phyloP scores from a whole-genome alignment of 2,329 filamentous ascomycete species.

The Aureobasidium uvarum region DNA sequence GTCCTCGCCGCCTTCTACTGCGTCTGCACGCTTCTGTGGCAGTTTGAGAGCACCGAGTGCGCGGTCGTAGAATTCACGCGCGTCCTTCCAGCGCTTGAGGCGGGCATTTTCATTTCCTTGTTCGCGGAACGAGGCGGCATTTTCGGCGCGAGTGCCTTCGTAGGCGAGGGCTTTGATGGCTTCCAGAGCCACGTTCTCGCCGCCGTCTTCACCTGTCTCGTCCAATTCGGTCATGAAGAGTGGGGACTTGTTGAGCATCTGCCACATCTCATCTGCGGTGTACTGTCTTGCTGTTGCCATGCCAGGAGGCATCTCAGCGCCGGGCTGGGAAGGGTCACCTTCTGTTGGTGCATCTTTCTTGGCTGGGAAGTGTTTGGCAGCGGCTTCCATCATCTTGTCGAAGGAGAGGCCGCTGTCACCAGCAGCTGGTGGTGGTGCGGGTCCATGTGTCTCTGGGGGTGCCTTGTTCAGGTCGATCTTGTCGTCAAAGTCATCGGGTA shows the following conservation, averaged over 20 bases:
- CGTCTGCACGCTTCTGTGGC: conserved; percentile 55
- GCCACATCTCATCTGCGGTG: conserved; percentile 59
- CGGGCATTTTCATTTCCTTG: conserved; percentile 88
- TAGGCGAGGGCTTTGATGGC: conserved; percentile 88
- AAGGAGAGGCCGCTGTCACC: conserved; percentile 41
- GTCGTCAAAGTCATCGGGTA: conserved; percentile 52
- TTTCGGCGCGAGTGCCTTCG: conserved; percentile 83
- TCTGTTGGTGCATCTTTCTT: conserved; percentile 26
- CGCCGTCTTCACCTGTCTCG: conserved; percentile 54
- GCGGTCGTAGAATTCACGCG: conserved; percentile 87
- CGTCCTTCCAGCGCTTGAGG: conserved; percentile 71
- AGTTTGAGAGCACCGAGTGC: conserved; percentile 69
- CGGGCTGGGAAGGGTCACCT: conserved; percentile 33
- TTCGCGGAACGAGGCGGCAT: conserved; percentile 80
- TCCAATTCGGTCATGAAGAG: conserved; percentile 95
- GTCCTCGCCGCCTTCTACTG: conserved; percentile 44
- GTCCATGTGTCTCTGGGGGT: conserved; percentile 27
- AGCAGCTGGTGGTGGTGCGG: conserved; percentile 30
- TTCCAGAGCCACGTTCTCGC: conserved; percentile 79
- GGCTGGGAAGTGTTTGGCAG: conserved; percentile 25
- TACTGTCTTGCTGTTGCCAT: conserved; percentile 59
- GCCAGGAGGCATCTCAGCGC: conserved; percentile 55
- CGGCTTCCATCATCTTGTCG: conserved; percentile 32
- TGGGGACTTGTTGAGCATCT: conserved; percentile 68
- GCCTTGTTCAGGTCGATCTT: conserved; percentile 43